Base-by-base conservation (phyloP, 2,329 filamentous ascomycete genomes). In the Pseudodiploospora longispora region DNA sequence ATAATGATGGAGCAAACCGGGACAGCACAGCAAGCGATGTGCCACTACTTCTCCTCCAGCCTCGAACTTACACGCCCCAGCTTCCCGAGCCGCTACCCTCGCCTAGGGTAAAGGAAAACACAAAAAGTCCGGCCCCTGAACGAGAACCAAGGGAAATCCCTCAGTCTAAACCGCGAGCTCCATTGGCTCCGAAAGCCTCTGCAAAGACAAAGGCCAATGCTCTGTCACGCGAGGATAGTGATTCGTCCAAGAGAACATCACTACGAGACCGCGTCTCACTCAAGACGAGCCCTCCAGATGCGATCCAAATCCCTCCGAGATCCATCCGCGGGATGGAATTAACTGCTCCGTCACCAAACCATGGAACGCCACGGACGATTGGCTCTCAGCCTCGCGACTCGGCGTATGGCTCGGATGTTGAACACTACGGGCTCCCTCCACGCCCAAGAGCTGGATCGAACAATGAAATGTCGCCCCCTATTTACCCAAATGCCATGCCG, bases 51-150 rank as follows among this genome's bases (percentile, higher is more conserved):
- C 65, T 80, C 27, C 62, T 81, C 4, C 76, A 80, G 49, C 77
- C 77, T 9, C 66, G 70, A 31, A 78, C 75, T 0, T 80, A 80
- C 51, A 78, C 74, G 1, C 77, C 77, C 0, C 64, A 69, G 41
- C 69, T 68, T 4, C 66, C 70, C 0, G 63, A 68, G 8, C 72
- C 74, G 3, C 10, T 52, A 10, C 49, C 71, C 0, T 74, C 72
- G 4, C 71, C 72, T 3, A 62, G 62, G 38, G 51, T 69, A 3
- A 55, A 57, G 19, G 60, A 64, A 32, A 38, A 19, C 19, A 19
- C 19, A 19, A 19, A 55, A 7, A 27, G n/a, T 29, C 28, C 12
- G 38, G n/a, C 38, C 9, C 28, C 32, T 12, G 32, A 34, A 27
- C 28, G 28, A n/a, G n/a, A 40, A 10, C 12, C 12, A 40, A 8